These are phyloP conservation scores for Umbelopsis sp. DNA, from an alignment of 192 early-diverging fungal species.

Conservation along the genomic window DNA sequence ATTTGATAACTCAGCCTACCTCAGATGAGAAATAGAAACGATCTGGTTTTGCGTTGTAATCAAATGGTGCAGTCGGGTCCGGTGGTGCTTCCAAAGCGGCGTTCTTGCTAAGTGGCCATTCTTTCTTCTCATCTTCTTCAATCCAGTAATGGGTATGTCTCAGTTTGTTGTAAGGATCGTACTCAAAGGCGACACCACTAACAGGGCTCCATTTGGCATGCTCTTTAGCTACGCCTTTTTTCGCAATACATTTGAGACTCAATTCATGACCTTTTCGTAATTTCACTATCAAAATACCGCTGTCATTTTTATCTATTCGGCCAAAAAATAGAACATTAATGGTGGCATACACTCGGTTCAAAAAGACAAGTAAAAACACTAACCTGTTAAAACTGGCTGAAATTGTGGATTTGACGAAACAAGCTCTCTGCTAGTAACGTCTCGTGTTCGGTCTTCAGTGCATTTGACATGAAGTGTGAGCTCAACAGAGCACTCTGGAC, in stretches of 20 bases:
- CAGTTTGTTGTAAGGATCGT: conserved; percentile 95
- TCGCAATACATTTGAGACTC: conserved; percentile 88
- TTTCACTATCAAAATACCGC: conserved; percentile 84
- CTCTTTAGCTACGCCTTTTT: conserved; percentile 97
- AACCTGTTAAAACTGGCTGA: conserved; percentile 66
- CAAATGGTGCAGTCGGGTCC: conserved; percentile 62
- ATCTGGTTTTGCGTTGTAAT: conserved; percentile 81
- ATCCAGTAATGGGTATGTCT: conserved; percentile 92
- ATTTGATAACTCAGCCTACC: conserved; percentile 31
- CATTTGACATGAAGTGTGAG: conserved; percentile 86
- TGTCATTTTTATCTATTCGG: conserved; percentile 54
- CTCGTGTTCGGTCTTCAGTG: conserved; percentile 72
- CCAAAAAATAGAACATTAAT: not conserved
- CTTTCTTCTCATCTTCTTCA: conserved; percentile 87
- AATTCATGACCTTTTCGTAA: conserved; percentile 93
- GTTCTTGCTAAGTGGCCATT: conserved; percentile 74
- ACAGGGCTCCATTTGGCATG: conserved; percentile 98
- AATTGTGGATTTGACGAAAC: conserved; percentile 73
- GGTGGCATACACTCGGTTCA: not conserved
- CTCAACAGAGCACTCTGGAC: conserved; percentile 89
- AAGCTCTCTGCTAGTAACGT: conserved; percentile 84
- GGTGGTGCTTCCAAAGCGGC: conserved; percentile 62
- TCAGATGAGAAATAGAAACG: conserved; percentile 79
- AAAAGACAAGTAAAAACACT: not conserved
- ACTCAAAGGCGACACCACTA: conserved; percentile 89